Evolutionary conservation across 495 filamentous ascomycete species (phyloP), one percentile per base, ranked within the genome.

Genomic region (Elasticomyces elasticus): DNA sequence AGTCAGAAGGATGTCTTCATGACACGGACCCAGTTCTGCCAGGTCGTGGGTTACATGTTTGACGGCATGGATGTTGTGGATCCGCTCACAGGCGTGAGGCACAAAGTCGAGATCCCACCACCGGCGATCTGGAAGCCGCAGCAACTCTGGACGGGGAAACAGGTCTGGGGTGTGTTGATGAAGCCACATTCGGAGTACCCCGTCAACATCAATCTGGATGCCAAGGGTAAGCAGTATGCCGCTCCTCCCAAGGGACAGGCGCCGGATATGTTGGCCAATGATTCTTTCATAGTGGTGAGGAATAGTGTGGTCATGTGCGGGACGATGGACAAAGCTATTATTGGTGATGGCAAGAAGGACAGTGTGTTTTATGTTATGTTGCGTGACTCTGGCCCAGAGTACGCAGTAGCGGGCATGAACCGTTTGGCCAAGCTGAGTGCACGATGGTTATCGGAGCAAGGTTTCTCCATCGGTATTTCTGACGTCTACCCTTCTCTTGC

Each of bases 301-400:
- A 96, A 97, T 62, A 95, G 90, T 0, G 92, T 96, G 66, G 82
- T 98, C 55, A 96, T 98, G 89, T 96, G 92, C 63, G 92, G 92
- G 61, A 80, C 88, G 31, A 95, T 98, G 89, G 92, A 98, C 70
- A 98, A 98, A 65, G 83, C 86, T 1, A 95, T 89, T 0, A 85
- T 98, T 38, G 92, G 92, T 58, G 87, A 84, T 12, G 92, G 92
- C 63, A 97, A 97, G 73, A 98, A 98, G 66, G 90, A 95, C 66
- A 95, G 88, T 2, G 79, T 98, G 10, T 98, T 97, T 69, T 98
- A 95, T 62, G 85, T 96, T 51, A 90, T 98, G 61, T 76, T 97
- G 56, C 79, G 92, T 67, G 92, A 98, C 68, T 97, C 83, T 64
- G 92, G 94, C 0, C 87, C 91, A 2, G 83, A 91, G 48, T 81